A percentile compares a stretch with the other conserved stretches of the same genome.
Evolutionary conservation across 1,139 yeast genomes (phyloP).

Genomic region (Hyphopichia pseudoburtonii): DNA sequence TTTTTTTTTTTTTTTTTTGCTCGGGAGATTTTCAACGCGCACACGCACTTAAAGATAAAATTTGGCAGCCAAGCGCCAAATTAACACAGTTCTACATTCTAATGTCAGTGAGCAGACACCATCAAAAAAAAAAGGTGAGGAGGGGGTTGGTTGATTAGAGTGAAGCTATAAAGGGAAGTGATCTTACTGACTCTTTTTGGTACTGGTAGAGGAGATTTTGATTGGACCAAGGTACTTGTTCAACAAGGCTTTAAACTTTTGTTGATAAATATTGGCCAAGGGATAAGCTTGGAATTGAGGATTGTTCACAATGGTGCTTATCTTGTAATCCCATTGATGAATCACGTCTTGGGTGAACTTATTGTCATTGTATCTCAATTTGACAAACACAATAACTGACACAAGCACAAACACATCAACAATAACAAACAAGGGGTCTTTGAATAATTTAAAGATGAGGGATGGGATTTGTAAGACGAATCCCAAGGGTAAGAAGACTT

Average conservation of each 20-base stretch:
- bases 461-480: constrained; percentile 16
- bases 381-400: constrained; percentile 40
- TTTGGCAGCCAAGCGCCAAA: neutral
- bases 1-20: constrained; percentile 1
- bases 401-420: constrained; percentile 22
- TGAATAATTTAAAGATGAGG: constrained; percentile 12
- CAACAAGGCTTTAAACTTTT: constrained; percentile 9
- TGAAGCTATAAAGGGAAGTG: neutral
- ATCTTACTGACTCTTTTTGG: constrained; percentile 4
- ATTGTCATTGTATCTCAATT: constrained; percentile 44
- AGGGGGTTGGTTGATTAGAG: neutral
- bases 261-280: constrained; percentile 10
- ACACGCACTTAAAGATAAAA: too few relatives aligned
- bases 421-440: constrained; percentile 17
- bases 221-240: constrained; percentile 12
- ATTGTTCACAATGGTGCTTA: constrained; percentile 15
- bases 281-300: constrained; percentile 23
- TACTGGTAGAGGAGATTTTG: constrained; percentile 4
- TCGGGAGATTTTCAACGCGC: too few relatives aligned
- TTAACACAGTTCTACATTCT: too few relatives aligned
- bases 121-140: neutral
- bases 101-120: too few relatives aligned
- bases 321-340: constrained; percentile 36
- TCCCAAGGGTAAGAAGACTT: constrained; percentile 28
- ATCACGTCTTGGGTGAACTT: constrained; percentile 43